Base-by-base conservation (phyloP, 2,329 filamentous ascomycete species). In the Sporothrix dimorphospora region DNA sequence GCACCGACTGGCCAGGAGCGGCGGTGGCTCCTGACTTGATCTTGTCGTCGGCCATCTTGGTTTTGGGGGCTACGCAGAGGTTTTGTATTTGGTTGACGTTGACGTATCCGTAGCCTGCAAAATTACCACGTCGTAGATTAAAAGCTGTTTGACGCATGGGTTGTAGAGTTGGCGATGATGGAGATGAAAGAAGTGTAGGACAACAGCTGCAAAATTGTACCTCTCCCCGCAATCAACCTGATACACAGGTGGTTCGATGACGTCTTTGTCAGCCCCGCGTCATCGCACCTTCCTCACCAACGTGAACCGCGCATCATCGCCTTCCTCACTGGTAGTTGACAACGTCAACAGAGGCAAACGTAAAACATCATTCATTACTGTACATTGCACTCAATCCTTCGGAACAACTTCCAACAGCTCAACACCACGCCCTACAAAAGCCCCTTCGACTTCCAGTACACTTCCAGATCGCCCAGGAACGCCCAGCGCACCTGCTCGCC, bases 391-490 rank as follows among this genome's bases (percentile, higher is more conserved):
- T 34, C 6, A 34, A 34, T 34, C 30, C 6, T 49, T 6, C 14
- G 1, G 47, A n/a, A n/a, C 47, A 49, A 7, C 7, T 19, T 16
- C n/a, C 21, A 63, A n/a, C 9, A 2, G 2, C n/a, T 7, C n/a
- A 24, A 21, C n/a, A 21, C 14, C 14, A 30, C 30, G n/a, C 3
- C 21, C 30, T n/a, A 70, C 40, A 70, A n/a, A 16, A 63, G 16
- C 14, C 69, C 69, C 42, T 63, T 70, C 11, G 69, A 70, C 69
- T 34, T 45, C 69, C 69, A 70, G 30, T 70, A 63, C 55, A 12
- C 53, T 30, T 67, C 61, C n/a, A 74, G 63, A 4, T 75, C 75
- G n/a, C 40, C 65, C 19, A 77, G 55, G 24, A 77, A 77, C 6
- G 42, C 70, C 75, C 75, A 77, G 59, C 69, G 51, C 5, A 70